These are phyloP conservation scores for Apiosordaria backusii DNA, from an alignment of 495 filamentous ascomycete genomes.

Conservation along the genomic window DNA sequence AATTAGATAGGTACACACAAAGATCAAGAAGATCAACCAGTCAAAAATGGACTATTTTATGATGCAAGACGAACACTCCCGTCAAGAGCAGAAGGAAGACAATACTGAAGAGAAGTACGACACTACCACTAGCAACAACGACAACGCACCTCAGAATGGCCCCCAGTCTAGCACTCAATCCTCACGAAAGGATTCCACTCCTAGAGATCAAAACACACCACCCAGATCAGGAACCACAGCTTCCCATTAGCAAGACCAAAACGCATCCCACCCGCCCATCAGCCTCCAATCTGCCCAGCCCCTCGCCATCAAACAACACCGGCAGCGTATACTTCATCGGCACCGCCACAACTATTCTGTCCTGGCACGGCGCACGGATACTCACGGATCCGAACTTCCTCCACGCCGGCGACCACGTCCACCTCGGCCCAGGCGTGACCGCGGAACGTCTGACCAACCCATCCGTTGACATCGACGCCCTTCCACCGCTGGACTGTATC, in stretches of 20 bases:
- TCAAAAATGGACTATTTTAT: constrained; percentile 21
- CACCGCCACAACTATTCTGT: constrained; percentile 63
- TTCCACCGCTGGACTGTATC: constrained; percentile 59
- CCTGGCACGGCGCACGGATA: constrained; percentile 60
- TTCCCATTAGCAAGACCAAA: constrained; percentile 21
- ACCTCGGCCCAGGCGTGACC: constrained; percentile 61
- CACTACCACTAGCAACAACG: neutral
- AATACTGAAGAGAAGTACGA: neutral
- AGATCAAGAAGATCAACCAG: neutral
- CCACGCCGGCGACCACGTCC: constrained; percentile 64
- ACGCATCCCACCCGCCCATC: constrained; percentile 14
- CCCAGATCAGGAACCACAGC: constrained; percentile 13
- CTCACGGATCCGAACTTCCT: constrained; percentile 73
- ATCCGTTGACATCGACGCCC: constrained; percentile 56
- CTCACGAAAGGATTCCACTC: constrained; percentile 23
- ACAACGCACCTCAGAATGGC: neutral
- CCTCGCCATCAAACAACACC: constrained; percentile 1
- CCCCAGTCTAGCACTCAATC: constrained; percentile 24
- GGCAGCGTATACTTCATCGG: constrained; percentile 56
- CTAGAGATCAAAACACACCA: constrained; percentile 19
- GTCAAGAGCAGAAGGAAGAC: constrained; percentile 9
- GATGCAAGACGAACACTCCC: constrained; percentile 13
- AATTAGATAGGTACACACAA: neutral
- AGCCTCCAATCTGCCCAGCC: neutral
- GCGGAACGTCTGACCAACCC: constrained; percentile 54